Percentiles rank a stretch among this genome's conserved stretches.
These are phyloP conservation scores for Phaeosphaeriaceae sp. DNA, from an alignment of 2,329 filamentous ascomycete genomes.

Conservation along the genomic window DNA sequence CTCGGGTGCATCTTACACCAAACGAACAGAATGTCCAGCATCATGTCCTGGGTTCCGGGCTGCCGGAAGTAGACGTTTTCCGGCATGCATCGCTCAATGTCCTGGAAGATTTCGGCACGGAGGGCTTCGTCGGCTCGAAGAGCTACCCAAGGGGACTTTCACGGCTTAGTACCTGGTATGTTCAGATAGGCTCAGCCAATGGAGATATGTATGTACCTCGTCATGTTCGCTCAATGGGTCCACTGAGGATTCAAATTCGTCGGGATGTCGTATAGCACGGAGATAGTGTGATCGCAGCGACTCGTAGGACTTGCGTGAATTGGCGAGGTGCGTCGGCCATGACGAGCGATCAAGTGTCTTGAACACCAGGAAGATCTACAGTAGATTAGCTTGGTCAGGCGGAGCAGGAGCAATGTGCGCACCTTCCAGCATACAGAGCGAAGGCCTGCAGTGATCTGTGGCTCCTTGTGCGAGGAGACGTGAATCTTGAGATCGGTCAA, in stretches of 20 bases:
- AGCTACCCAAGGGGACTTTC: constrained; percentile 89
- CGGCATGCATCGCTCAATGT: constrained; percentile 88
- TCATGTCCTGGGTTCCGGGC: constrained; percentile 76
- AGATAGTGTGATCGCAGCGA: constrained; percentile 77
- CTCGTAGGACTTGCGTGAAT: constrained; percentile 76
- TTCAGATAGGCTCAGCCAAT: constrained; percentile 21
- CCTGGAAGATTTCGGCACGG: constrained; percentile 88
- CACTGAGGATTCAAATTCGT: constrained; percentile 74
- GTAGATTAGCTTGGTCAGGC: constrained; percentile 8
- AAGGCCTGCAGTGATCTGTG: constrained; percentile 65
- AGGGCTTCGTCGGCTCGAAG: constrained; percentile 83
- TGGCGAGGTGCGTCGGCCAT: constrained; percentile 73
- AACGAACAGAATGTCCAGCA: constrained; percentile 89
- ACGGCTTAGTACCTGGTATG: constrained; percentile 53
- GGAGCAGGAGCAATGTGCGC: constrained; percentile 11
- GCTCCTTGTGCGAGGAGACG: constrained; percentile 45
- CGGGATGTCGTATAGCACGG: constrained; percentile 82
- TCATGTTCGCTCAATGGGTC: constrained; percentile 89
- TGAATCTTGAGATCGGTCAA: constrained; percentile 47
- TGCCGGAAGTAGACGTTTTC: constrained; percentile 91
- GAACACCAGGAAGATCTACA: constrained; percentile 80
- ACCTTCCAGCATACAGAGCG: constrained; percentile 95
- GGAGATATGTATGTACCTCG: constrained; percentile 56
- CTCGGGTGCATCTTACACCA: constrained; percentile 92
- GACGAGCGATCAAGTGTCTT: constrained; percentile 67